Base-by-base conservation (phyloP, 2,329 filamentous ascomycete species). In the Penicillium italicum region DNA sequence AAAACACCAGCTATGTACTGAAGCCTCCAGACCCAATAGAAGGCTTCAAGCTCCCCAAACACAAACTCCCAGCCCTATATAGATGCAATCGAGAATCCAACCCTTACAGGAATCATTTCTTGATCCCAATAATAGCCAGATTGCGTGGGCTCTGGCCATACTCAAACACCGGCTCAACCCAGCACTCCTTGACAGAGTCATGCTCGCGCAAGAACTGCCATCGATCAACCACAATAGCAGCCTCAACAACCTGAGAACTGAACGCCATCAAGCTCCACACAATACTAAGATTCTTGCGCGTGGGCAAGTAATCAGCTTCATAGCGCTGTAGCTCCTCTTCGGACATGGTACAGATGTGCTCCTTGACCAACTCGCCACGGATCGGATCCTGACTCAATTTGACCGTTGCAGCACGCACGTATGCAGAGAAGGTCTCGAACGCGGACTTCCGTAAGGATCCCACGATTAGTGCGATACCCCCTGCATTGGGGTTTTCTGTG, bases 251-350 rank as follows among this genome's bases (percentile, higher is more conserved):
- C 20, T 85, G 85, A 3, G 93, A 92, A 71, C 91, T 95, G 67
- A 96, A 97, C 1, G 94, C 92, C 93, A 99, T 99, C 66, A 99
- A 73, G 63, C 85, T 91, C 94, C 94, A 99, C 56, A 95, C 84
- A 8, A 95, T 82, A 67, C 88, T 91, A 37, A 99, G 76, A 68
- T 97, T 88, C 65, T 91, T 89, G 76, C 88, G 90, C 52, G 87
- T 80, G 37, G 80, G 79, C 30, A 72, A 71, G 72, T 88, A 97
- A 40, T 74, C 70, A 10, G 70, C 67, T 66, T 89, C 87, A 70
- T 97, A 99, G 14, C 65, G 72, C 10, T 81, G 78, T 45, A 97
- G 87, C 60, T 92, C 87, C 37, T 87, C 86, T 63, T 95, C 90
- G 0, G 85, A 88, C 58, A 97, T 79, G 18, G 74, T 76, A 0